These are phyloP conservation scores for Linderniella brevidens DNA, from an alignment of 257 asterid species.

Conservation along the genomic window DNA sequence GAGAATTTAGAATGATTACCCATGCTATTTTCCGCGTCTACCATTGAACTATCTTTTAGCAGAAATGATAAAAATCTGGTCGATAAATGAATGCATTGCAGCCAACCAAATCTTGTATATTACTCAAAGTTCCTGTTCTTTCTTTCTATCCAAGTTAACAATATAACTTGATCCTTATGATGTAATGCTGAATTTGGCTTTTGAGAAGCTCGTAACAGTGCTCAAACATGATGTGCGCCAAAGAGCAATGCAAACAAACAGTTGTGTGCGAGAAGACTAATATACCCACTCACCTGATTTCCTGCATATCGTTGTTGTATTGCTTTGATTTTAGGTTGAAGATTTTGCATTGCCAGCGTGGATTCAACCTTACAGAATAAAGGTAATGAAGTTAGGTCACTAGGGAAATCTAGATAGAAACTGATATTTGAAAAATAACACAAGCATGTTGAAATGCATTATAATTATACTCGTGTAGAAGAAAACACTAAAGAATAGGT, in stretches of 20 bases:
- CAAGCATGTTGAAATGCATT: neutral
- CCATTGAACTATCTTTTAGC: no score
- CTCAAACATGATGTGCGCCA: neutral
- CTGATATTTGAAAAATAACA: slow-evolving; percentile 9
- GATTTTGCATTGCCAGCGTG: slow-evolving; percentile 95
- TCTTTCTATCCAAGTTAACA: no score
- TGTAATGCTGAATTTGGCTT: no score
- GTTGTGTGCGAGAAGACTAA: slow-evolving; percentile 7
- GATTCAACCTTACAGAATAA: slow-evolving; percentile 69
- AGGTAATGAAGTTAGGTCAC: slow-evolving; percentile 8
- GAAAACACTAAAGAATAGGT: no score
- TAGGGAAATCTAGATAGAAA: slow-evolving; percentile 4
- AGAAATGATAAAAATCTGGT: no score
- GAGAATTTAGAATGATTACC: no score
- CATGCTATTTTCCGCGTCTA: no score
- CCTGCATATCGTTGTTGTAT: slow-evolving; percentile 96
- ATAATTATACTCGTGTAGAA: no score
- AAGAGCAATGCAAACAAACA: neutral
- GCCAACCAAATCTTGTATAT: no score
- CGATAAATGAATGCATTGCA: no score
- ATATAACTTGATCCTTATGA: no score
- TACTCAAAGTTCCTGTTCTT: no score
- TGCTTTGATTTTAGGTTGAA: slow-evolving; percentile 97
- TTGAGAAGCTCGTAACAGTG: slow-evolving; percentile 5
- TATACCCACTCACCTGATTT: slow-evolving; percentile 51